A percentile compares a stretch with the other conserved stretches of the same genome.
phyloP scores from a whole-genome alignment of 164 flowering plant species.

The Taxillus chinensis region DNA sequence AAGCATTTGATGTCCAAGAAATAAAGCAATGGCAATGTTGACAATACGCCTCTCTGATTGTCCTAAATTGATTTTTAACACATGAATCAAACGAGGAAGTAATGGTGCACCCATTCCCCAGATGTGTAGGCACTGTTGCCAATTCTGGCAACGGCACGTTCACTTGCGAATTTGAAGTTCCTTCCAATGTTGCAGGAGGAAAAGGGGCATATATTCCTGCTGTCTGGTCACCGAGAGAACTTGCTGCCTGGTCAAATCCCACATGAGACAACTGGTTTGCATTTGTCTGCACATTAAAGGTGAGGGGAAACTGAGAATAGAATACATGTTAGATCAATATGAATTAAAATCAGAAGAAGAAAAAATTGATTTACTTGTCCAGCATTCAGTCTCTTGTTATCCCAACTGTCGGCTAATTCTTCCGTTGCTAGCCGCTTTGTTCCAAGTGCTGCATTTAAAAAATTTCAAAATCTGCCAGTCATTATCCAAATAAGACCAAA shows the following conservation, averaged over 20 bases:
- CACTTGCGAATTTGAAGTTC: slow-evolving; percentile 33
- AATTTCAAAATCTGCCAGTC: background rate
- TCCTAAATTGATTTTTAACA: background rate
- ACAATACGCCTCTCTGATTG: background rate
- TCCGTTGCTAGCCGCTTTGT: slow-evolving; percentile 80
- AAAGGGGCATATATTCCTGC: slow-evolving; percentile 27
- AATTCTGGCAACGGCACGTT: slow-evolving; percentile 37
- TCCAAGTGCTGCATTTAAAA: slow-evolving; percentile 54
- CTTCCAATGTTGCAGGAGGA: slow-evolving; percentile 28
- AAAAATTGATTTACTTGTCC: slow-evolving; percentile 34
- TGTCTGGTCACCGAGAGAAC: slow-evolving; percentile 23
- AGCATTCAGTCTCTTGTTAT: slow-evolving; percentile 77
- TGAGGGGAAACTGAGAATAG: background rate
- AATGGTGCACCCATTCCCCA: slow-evolving; percentile 68
- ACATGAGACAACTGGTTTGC: slow-evolving; percentile 31
- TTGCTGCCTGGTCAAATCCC: slow-evolving; percentile 27
- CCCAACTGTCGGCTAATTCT: slow-evolving; percentile 60
- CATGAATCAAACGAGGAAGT: background rate
- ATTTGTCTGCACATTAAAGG: slow-evolving; percentile 24
- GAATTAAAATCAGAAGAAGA: no score
- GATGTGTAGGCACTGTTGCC: slow-evolving; percentile 41
- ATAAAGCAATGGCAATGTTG: no score
- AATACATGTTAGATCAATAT: no score
- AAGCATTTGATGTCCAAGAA: no score
- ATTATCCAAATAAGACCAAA: no score